These are phyloP conservation scores for Cenchrus fungigraminus DNA, from an alignment of 176 grass and related monocot species.

Conservation along the genomic window DNA sequence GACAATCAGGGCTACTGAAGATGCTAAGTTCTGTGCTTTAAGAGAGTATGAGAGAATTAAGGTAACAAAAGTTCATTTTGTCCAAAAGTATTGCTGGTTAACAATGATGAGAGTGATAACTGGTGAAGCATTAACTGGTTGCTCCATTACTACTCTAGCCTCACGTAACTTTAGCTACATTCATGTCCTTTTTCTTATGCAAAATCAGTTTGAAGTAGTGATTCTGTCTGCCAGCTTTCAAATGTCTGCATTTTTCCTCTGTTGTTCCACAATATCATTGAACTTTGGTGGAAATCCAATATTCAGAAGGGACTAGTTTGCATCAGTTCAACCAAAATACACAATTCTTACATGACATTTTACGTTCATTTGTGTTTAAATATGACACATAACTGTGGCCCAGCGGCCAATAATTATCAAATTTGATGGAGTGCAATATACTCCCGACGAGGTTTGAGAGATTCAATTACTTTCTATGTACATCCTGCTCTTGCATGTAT, in stretches of 20 bases:
- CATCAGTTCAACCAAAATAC: not conserved
- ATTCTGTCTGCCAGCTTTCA: conserved; percentile 13
- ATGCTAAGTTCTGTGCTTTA: conserved; percentile 83
- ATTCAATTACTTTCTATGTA: not conserved
- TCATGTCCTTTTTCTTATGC: not conserved
- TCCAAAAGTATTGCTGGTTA: conserved; percentile 8
- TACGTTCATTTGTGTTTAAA: not conserved
- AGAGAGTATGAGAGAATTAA: conserved; percentile 97
- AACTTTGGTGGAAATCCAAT: conserved; percentile 19
- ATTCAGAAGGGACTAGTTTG: conserved; percentile 11
- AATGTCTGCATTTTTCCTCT: not conserved
- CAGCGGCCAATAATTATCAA: not conserved
- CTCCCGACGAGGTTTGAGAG: not conserved
- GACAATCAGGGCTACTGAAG: conserved; percentile 87
- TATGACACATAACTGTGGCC: not conserved
- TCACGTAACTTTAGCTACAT: not conserved
- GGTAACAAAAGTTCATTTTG: conserved; percentile 49
- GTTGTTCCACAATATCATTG: conserved; percentile 9
- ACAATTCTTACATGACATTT: not conserved
- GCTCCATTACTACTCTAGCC: not conserved
- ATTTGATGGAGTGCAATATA: conserved; percentile 1
- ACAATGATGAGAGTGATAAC: not conserved
- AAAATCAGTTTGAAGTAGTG: conserved; percentile 16
- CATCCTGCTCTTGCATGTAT: not conserved
- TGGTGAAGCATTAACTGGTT: not conserved